Evolutionary conservation across 1,139 yeast genomes (phyloP).

Genomic region (Saccharomyces hybrid): DNA sequence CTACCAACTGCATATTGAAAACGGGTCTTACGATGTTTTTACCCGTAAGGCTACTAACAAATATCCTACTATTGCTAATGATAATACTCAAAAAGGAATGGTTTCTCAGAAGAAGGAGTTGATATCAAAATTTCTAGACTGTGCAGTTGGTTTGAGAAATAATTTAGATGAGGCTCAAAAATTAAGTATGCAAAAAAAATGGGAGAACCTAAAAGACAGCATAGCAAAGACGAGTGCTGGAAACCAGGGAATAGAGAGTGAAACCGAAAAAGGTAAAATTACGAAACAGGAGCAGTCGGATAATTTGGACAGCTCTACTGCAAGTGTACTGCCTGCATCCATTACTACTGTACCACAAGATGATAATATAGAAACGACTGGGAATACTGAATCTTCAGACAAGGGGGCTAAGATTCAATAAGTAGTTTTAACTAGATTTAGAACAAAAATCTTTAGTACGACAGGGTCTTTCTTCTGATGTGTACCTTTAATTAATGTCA

Average conservation of each 20-base stretch:
- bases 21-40: conserved; percentile 76
- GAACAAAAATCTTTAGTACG: background rate
- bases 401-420: background rate
- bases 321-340: background rate
- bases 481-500: background rate
- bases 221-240: background rate
- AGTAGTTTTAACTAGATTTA: background rate
- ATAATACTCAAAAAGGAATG: conserved; percentile 25
- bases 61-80: conserved; percentile 25
- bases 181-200: background rate
- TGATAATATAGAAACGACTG: background rate
- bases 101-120: conserved; percentile 11
- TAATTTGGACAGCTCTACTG: background rate
- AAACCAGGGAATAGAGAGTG: background rate
- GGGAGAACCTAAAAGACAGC: background rate
- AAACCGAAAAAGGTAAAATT: background rate
- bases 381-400: background rate
- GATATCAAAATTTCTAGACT: conserved; percentile 16
- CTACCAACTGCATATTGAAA: conserved; percentile 73
- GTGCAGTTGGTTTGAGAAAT: conserved; percentile 22
- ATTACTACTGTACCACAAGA: background rate
- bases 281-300: background rate
- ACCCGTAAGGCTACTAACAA: conserved; percentile 42
- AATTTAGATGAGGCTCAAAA: conserved; percentile 5
- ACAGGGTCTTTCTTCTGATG: background rate